Percentiles rank a stretch among this genome's conserved stretches.
These are phyloP conservation scores for Microsporum audouinii DNA, from an alignment of 2,329 filamentous ascomycete genomes.

Conservation along the genomic window DNA sequence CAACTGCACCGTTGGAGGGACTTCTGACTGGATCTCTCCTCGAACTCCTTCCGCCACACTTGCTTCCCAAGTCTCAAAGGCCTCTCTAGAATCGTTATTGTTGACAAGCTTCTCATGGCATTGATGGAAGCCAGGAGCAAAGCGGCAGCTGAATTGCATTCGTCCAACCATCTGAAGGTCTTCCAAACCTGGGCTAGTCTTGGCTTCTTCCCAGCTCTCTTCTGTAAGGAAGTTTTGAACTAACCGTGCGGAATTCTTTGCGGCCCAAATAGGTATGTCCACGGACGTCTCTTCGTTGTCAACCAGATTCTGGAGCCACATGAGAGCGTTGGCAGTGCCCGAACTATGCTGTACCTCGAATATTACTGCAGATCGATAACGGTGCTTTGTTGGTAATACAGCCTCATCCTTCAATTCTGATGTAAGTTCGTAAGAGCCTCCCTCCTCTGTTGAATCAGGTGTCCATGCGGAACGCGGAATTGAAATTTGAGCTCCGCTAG, in stretches of 20 bases:
- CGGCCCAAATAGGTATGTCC: slow-evolving; percentile 84
- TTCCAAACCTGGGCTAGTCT: slow-evolving; percentile 56
- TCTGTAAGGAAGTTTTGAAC: slow-evolving; percentile 89
- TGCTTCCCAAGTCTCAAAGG: slow-evolving; percentile 88
- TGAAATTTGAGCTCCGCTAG: slow-evolving; percentile 68
- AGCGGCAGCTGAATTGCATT: slow-evolving; percentile 65
- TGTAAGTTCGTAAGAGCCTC: slow-evolving; percentile 49
- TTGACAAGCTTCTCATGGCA: slow-evolving; percentile 73
- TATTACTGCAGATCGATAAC: slow-evolving; percentile 80
- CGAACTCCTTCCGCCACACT: slow-evolving; percentile 82
- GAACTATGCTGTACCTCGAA: slow-evolving; percentile 75
- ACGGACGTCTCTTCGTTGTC: slow-evolving; percentile 69
- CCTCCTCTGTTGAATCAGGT: slow-evolving; percentile 44
- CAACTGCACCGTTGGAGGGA: slow-evolving; percentile 60
- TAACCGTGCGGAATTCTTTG: slow-evolving; percentile 60
- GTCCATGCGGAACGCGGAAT: slow-evolving; percentile 54
- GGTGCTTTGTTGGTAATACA: slow-evolving; percentile 75
- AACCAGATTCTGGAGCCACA: slow-evolving; percentile 77
- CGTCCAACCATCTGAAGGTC: slow-evolving; percentile 71
- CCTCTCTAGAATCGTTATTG: slow-evolving; percentile 83
- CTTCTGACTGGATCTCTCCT: slow-evolving; percentile 55
- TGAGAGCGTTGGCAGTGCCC: slow-evolving; percentile 60
- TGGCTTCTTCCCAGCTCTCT: slow-evolving; percentile 50
- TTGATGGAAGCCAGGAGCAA: slow-evolving; percentile 82
- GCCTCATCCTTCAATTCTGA: slow-evolving; percentile 44